Percentiles rank a stretch among this genome's conserved stretches.
These are phyloP conservation scores for Rhizopus delemar DNA, from an alignment of 371 early-diverging fungal genomes.

Conservation along the genomic window DNA sequence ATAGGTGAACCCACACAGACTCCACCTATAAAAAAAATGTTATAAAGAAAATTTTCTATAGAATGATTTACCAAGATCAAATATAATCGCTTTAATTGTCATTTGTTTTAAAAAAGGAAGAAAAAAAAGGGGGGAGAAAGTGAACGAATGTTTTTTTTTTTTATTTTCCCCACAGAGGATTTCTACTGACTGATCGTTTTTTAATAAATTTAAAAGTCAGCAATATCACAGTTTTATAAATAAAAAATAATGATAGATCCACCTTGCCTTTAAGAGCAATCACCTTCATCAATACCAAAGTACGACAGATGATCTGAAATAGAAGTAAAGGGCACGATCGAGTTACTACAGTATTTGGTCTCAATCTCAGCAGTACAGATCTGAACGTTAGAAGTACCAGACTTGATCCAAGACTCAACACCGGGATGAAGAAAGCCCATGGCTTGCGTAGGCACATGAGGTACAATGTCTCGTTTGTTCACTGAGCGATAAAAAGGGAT, in stretches of 20 bases:
- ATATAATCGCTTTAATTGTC: slow-evolving; percentile 25
- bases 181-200: slow-evolving; percentile 5
- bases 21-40: slow-evolving; percentile 54
- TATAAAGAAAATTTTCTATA: neutral
- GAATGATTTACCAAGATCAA: slow-evolving; percentile 18
- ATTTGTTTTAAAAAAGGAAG: neutral
- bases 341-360: slow-evolving; percentile 25
- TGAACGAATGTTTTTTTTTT: neutral
- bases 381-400: slow-evolving; percentile 3
- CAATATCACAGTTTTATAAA: neutral
- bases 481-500: slow-evolving; percentile 24
- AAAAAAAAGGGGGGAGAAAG: neutral
- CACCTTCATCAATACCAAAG: slow-evolving; percentile 7
- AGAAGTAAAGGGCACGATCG: slow-evolving; percentile 29
- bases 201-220: neutral
- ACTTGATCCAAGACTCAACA: slow-evolving; percentile 30
- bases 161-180: slow-evolving; percentile 2
- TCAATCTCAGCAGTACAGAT: slow-evolving; percentile 30
- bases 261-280: slow-evolving; percentile 4
- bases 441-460: slow-evolving; percentile 30
- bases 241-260: neutral
- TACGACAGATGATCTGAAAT: slow-evolving; percentile 25
- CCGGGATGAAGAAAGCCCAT: slow-evolving; percentile 32
- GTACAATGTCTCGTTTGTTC: slow-evolving; percentile 28
- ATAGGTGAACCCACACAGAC: slow-evolving; percentile 84